Evolutionary conservation across 306 rosid species (phyloP).

Genomic region (Geum urbanum): DNA sequence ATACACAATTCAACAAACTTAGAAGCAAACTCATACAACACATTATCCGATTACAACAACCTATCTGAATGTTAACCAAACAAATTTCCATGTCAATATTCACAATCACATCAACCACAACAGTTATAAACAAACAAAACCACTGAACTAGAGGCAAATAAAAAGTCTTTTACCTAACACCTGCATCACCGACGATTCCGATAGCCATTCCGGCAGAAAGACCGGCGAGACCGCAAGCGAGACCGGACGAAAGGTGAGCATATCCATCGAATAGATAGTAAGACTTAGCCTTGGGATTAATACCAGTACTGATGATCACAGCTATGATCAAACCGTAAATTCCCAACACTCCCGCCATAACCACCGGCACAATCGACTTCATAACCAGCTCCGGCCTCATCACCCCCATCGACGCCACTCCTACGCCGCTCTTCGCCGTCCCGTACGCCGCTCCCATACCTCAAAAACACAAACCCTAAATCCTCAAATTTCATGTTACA

Average conservation of each 20-base stretch:
- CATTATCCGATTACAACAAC: not conserved
- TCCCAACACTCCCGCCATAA: constrained; percentile 78
- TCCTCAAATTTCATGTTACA: not conserved
- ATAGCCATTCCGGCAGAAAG: constrained; percentile 79
- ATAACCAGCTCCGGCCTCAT: constrained; percentile 72
- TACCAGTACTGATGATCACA: constrained; percentile 67
- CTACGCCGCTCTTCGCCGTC: constrained; percentile 67
- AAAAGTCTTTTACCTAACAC: constrained; percentile 47
- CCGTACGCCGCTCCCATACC: constrained; percentile 78
- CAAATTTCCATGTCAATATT: not conserved
- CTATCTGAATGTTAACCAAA: not conserved
- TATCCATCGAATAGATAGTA: constrained; percentile 69
- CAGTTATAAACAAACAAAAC: not conserved
- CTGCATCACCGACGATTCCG: constrained; percentile 67
- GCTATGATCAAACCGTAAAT: constrained; percentile 73
- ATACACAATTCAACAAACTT: not conserved
- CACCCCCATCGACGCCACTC: constrained; percentile 79
- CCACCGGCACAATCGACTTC: constrained; percentile 74
- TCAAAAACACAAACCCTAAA: not conserved
- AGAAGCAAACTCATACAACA: not conserved
- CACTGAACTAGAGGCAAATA: not conserved
- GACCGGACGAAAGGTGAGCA: constrained; percentile 69
- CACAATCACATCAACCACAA: not conserved
- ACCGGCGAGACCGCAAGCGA: constrained; percentile 69
- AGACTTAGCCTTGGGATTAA: constrained; percentile 73